A percentile compares a stretch with the other conserved stretches of the same genome.
These are phyloP conservation scores for Agaricus bisporus DNA, from an alignment of 768 basidiomycete genomes.

Conservation along the genomic window DNA sequence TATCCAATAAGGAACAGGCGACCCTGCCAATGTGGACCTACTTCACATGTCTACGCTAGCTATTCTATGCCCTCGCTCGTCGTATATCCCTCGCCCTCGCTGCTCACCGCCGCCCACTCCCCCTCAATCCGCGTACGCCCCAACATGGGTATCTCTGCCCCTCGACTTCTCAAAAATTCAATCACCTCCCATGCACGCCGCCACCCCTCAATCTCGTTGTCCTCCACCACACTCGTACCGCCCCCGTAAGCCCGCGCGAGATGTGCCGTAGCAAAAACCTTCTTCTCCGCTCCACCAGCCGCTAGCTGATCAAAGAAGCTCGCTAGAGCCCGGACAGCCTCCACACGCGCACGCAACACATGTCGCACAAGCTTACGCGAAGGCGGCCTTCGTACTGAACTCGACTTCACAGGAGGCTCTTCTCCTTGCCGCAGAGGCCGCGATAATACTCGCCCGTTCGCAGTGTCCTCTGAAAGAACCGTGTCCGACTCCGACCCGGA, in stretches of 20 bases:
- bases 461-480: conserved; percentile 13
- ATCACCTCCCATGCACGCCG: conserved; percentile 69
- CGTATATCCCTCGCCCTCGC: conserved; percentile 46
- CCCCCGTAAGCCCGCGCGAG: conserved; percentile 46
- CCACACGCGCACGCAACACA: conserved; percentile 79
- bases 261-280: conserved; percentile 39
- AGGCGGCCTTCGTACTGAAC: conserved; percentile 48
- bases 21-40: conserved; percentile 4
- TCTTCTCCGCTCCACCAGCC: conserved; percentile 28
- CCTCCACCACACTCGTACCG: conserved; percentile 22
- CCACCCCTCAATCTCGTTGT: conserved; percentile 38
- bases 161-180: conserved; percentile 57
- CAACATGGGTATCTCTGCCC: conserved; percentile 62
- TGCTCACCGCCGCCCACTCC: conserved; percentile 71
- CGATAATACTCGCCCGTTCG: conserved; percentile 14
- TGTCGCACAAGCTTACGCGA: conserved; percentile 84
- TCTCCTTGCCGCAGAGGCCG: conserved; percentile 21
- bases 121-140: conserved; percentile 41
- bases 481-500: conserved; percentile 15
- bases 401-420: conserved; percentile 37
- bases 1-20: not conserved
- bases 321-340: conserved; percentile 74
- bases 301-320: conserved; percentile 65
- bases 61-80: conserved; percentile 26
- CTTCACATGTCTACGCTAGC: not conserved